phyloP scores from a whole-genome alignment of 805 yeast species.

The Candida manassasensis region DNA sequence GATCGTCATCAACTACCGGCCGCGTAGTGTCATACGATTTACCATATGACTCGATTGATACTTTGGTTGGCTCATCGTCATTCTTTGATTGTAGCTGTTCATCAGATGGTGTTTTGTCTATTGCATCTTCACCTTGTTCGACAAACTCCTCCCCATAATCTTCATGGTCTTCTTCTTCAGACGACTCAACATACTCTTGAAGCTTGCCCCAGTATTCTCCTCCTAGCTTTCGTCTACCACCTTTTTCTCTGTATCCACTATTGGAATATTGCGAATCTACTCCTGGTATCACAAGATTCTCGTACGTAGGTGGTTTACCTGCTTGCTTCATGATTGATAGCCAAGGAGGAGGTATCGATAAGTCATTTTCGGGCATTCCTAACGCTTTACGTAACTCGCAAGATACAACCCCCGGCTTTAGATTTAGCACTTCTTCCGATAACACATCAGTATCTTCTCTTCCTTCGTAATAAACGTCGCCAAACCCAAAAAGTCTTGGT shows the following conservation, averaged over 20 bases:
- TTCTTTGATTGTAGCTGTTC: conserved; percentile 48
- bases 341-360: conserved; percentile 71
- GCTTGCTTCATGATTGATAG: conserved; percentile 55
- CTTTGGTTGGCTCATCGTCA: conserved; percentile 37
- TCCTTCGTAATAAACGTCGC: conserved; percentile 80
- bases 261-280: conserved; percentile 33
- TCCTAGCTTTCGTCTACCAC: conserved; percentile 10
- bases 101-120: conserved; percentile 10
- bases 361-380: conserved; percentile 50
- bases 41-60: conserved; percentile 2
- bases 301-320: conserved; percentile 86
- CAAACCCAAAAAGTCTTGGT: conserved; percentile 64
- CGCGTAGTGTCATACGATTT: not conserved
- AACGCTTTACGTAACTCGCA: conserved; percentile 59
- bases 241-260: conserved; percentile 25
- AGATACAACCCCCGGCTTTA: conserved; percentile 69
- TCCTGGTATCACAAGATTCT: conserved; percentile 54
- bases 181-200: conserved; percentile 25
- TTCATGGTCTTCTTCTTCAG: conserved; percentile 23
- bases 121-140: conserved; percentile 38
- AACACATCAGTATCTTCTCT: conserved; percentile 48
- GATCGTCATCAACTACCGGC: conserved; percentile 3
- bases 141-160: conserved; percentile 54
- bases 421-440: conserved; percentile 26
- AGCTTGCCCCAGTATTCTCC: conserved; percentile 32